phyloP scores from a whole-genome alignment of 2,329 filamentous ascomycete species.

The Akanthomyces lecanii region DNA sequence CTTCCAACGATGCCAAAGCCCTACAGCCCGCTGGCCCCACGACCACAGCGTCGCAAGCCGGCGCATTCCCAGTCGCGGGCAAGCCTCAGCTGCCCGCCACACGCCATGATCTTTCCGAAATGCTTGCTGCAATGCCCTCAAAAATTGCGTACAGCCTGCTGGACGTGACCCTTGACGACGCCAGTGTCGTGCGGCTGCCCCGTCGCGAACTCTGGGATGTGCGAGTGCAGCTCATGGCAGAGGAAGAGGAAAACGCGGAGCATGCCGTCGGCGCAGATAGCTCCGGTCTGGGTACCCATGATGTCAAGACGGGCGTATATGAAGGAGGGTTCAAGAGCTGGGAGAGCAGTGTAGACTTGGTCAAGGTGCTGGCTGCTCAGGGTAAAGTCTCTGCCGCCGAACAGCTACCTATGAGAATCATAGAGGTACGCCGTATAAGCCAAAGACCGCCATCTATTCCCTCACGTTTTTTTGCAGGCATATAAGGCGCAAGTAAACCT shows the following conservation, averaged over 20 bases:
- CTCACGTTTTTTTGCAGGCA: neutral
- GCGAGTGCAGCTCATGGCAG: slow-evolving; percentile 74
- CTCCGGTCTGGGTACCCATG: slow-evolving; percentile 60
- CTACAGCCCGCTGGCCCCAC: slow-evolving; percentile 12
- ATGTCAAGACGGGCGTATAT: slow-evolving; percentile 77
- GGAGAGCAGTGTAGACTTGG: slow-evolving; percentile 79
- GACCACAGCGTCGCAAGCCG: slow-evolving; percentile 24
- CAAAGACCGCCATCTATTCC: neutral
- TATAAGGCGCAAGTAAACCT: neutral
- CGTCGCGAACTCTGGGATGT: slow-evolving; percentile 79
- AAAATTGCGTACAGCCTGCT: slow-evolving; percentile 68
- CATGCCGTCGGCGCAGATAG: slow-evolving; percentile 32
- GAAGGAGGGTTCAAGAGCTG: slow-evolving; percentile 88
- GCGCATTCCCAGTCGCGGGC: slow-evolving; percentile 59
- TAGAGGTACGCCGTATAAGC: slow-evolving; percentile 49
- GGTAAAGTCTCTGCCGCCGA: slow-evolving; percentile 32
- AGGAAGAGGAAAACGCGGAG: slow-evolving; percentile 45
- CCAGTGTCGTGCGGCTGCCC: slow-evolving; percentile 53
- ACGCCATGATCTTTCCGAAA: slow-evolving; percentile 45
- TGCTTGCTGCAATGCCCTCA: slow-evolving; percentile 62
- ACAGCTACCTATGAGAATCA: slow-evolving; percentile 38
- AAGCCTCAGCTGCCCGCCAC: slow-evolving; percentile 54
- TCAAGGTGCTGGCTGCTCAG: slow-evolving; percentile 57
- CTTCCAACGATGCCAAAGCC: slow-evolving; percentile 34
- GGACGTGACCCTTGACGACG: slow-evolving; percentile 53